A percentile compares a stretch with the other conserved stretches of the same genome.
phyloP scores from a whole-genome alignment of 495 filamentous ascomycete species.

The Apodospora peruviana region DNA sequence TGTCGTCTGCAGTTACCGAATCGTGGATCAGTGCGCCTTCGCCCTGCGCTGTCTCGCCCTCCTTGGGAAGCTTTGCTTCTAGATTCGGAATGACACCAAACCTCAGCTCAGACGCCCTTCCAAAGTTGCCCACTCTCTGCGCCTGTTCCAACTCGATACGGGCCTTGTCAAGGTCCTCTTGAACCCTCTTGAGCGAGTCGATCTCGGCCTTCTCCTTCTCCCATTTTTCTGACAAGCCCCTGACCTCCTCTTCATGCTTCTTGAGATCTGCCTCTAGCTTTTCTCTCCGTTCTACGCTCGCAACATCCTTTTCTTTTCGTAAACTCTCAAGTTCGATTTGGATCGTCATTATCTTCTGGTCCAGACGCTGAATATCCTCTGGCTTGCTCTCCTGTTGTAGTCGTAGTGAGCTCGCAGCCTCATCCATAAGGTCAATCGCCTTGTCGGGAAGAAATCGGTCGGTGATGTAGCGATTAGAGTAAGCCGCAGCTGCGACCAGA shows the following conservation, averaged over 20 bases:
- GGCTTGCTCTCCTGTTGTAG: slow-evolving; percentile 97
- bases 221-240: slow-evolving; percentile 69
- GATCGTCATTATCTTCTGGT: slow-evolving; percentile 92
- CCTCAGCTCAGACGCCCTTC: slow-evolving; percentile 74
- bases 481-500: slow-evolving; percentile 83
- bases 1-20: slow-evolving; percentile 88
- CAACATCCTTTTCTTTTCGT: slow-evolving; percentile 86
- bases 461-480: slow-evolving; percentile 93
- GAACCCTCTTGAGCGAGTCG: slow-evolving; percentile 75
- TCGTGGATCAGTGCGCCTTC: slow-evolving; percentile 74
- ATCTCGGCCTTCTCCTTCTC: slow-evolving; percentile 85
- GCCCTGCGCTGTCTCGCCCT: slow-evolving; percentile 46
- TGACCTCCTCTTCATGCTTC: slow-evolving; percentile 63
- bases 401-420: slow-evolving; percentile 83
- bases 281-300: slow-evolving; percentile 80
- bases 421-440: slow-evolving; percentile 94
- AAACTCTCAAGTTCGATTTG: slow-evolving; percentile 96
- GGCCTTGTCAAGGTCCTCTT: slow-evolving; percentile 78
- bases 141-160: slow-evolving; percentile 80
- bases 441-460: slow-evolving; percentile 95
- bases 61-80: slow-evolving; percentile 72
- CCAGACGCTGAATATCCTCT: slow-evolving; percentile 82
- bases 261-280: slow-evolving; percentile 73
- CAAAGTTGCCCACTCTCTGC: slow-evolving; percentile 88
- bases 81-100: slow-evolving; percentile 81